These are phyloP conservation scores for Pulveroboletus sp. DNA, from an alignment of 768 basidiomycete genomes.

Conservation along the genomic window DNA sequence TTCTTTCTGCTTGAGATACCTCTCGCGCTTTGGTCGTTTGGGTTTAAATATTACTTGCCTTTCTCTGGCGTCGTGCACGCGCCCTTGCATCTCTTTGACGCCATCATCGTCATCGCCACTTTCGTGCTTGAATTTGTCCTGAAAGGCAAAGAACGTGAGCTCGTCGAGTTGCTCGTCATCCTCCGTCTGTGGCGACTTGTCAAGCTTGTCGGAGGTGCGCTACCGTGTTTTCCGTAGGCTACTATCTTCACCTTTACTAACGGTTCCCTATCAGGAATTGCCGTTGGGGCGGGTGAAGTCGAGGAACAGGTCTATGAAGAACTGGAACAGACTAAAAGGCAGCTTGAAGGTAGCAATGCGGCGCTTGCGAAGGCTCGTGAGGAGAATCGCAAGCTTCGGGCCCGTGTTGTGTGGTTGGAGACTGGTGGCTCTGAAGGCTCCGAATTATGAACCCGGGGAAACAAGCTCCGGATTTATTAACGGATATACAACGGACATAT, in stretches of 20 bases:
- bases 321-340: constrained; percentile 46
- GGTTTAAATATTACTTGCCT: constrained; percentile 61
- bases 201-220: constrained; percentile 63
- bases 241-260: background rate
- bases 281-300: constrained; percentile 72
- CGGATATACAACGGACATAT: constrained; percentile 6
- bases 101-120: constrained; percentile 65
- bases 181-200: constrained; percentile 81
- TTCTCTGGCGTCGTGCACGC: constrained; percentile 53
- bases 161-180: constrained; percentile 66
- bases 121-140: constrained; percentile 72
- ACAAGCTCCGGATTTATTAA: constrained; percentile 9
- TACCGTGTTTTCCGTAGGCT: background rate
- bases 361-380: constrained; percentile 44
- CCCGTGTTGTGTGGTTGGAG: constrained; percentile 35
- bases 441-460: constrained; percentile 26
- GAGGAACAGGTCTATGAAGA: constrained; percentile 52
- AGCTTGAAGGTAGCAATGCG: constrained; percentile 44
- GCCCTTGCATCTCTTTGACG: constrained; percentile 72
- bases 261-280: constrained; percentile 50
- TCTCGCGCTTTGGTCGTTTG: constrained; percentile 63
- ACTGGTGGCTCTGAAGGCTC: constrained; percentile 34
- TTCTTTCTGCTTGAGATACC: constrained; percentile 81
- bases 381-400: constrained; percentile 55
- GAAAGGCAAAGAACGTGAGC: constrained; percentile 65